Percentiles rank a stretch among this genome's conserved stretches.
phyloP scores from a whole-genome alignment of 345 rosid genomes.

The Acer yangbiense region DNA sequence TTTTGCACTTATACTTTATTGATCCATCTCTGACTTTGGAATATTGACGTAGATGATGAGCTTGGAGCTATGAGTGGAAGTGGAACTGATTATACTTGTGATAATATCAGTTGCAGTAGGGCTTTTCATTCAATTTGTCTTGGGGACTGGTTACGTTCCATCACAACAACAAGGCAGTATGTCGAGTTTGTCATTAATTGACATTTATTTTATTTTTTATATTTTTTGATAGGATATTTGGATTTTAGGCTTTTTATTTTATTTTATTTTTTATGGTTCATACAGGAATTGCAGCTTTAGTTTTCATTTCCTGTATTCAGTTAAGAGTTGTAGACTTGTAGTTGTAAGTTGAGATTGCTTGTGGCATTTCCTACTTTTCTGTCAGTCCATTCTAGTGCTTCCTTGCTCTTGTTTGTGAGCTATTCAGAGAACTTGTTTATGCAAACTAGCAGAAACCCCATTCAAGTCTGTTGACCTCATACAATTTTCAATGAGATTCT shows the following conservation, averaged over 20 bases:
- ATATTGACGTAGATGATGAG: slow-evolving; percentile 55
- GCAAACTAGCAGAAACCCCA: slow-evolving; percentile 2
- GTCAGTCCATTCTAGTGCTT: background rate
- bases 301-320: background rate
- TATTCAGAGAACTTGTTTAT: slow-evolving; percentile 2
- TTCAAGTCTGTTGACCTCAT: background rate
- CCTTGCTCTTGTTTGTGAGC: slow-evolving; percentile 12
- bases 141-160: slow-evolving; percentile 78
- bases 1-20: background rate
- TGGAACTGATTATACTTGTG: slow-evolving; percentile 66
- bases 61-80: slow-evolving; percentile 60
- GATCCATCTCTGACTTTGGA: slow-evolving; percentile 16
- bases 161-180: slow-evolving; percentile 82
- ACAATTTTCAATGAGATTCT: slow-evolving; percentile 11
- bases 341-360: slow-evolving; percentile 8
- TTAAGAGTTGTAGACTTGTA: background rate
- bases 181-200: slow-evolving; percentile 31
- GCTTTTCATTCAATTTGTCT: slow-evolving; percentile 75
- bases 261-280: background rate
- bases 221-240: background rate
- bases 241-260: slow-evolving; percentile 7
- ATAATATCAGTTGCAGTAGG: slow-evolving; percentile 65
- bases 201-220: background rate
- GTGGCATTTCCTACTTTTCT: slow-evolving; percentile 9
- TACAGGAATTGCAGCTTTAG: background rate